Base-by-base conservation (phyloP, 805 yeast genomes). In the Lipomyces yamanashiensis region DNA sequence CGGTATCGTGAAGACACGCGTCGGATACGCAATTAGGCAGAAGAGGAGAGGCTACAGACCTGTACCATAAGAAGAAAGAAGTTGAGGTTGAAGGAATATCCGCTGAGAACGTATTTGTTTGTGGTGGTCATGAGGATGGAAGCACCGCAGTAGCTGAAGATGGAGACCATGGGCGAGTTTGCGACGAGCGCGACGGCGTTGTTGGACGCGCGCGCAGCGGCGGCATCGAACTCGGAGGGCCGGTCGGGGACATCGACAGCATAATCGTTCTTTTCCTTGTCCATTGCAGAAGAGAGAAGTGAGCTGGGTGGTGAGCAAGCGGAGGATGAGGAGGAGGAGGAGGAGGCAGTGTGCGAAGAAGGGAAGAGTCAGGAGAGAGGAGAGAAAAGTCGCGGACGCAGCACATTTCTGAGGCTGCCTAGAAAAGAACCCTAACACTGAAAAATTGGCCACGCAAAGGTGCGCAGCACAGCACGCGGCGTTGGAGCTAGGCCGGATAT, bases 91-190 rank as follows among this genome's bases (percentile, higher is more conserved):
- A 86, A 86, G 75, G 87, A 83, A 75, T 89, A 85, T 36, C 89
- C 91, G 28, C 89, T 84, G 63, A 95, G 88, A 64, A 95, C 98
- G 75, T 87, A 93, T 80, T 95, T 95, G 84, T 95, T 95, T 65
- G 98, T 92, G 67, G 92, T 92, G 37, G 99, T 95, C 99, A 95
- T 95, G 76, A 95, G 80, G 71, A 95, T 95, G 28, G 99, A 95
- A 23, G 99, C 90, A 60, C 83, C 81, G 83, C 99, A 95, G 85
- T 95, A 95, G 43, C 58, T 47, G 50, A 67, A 57, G 55, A 68
- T 66, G 40, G 71, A 69, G 23, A 68, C 21, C 47, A 62, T 13
- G 33, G 70, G 69, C 43, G 69, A 66, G 56, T 63, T 66, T 21
- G 57, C 19, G 54, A 58, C 54, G 43, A 51, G 52, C n/a, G 37